These are phyloP conservation scores for Hibiscus syriacus DNA, from an alignment of 345 rosid species.

Conservation along the genomic window DNA sequence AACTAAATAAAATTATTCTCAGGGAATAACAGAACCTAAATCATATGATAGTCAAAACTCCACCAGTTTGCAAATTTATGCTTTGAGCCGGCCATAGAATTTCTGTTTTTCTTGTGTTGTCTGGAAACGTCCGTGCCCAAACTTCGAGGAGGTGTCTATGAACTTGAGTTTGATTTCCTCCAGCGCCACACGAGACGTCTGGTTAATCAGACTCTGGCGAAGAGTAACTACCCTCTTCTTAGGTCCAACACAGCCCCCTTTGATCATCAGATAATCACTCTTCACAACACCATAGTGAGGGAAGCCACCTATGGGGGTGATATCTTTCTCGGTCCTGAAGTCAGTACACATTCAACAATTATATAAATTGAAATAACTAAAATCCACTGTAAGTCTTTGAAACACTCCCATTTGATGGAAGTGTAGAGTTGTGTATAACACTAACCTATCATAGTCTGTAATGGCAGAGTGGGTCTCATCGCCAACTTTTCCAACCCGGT, in stretches of 20 bases:
- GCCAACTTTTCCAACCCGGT: neutral
- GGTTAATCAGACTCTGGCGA: slow-evolving; percentile 20
- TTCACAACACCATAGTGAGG: slow-evolving; percentile 1
- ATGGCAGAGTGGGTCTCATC: slow-evolving; percentile 53
- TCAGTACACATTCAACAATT: neutral
- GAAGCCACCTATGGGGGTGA: neutral
- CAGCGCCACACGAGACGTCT: slow-evolving; percentile 64
- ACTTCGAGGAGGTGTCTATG: slow-evolving; percentile 45
- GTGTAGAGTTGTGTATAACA: neutral
- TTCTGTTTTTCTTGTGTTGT: neutral
- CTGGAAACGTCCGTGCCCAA: neutral
- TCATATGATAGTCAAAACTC: neutral
- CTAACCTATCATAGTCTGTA: slow-evolving; percentile 75
- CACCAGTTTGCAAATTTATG: slow-evolving; percentile 20
- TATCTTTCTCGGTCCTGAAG: neutral
- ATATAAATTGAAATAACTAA: neutral
- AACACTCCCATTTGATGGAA: neutral
- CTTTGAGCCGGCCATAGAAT: slow-evolving; percentile 39
- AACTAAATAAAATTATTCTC: neutral
- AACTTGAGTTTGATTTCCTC: slow-evolving; percentile 72
- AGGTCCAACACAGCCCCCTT: neutral
- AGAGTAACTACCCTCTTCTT: neutral
- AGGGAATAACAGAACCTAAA: neutral
- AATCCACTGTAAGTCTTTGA: too few species aligned
- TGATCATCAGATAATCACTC: neutral